Evolutionary conservation across 306 rosid species (phyloP).

Genomic region (Trichosanthes cucumerina): DNA sequence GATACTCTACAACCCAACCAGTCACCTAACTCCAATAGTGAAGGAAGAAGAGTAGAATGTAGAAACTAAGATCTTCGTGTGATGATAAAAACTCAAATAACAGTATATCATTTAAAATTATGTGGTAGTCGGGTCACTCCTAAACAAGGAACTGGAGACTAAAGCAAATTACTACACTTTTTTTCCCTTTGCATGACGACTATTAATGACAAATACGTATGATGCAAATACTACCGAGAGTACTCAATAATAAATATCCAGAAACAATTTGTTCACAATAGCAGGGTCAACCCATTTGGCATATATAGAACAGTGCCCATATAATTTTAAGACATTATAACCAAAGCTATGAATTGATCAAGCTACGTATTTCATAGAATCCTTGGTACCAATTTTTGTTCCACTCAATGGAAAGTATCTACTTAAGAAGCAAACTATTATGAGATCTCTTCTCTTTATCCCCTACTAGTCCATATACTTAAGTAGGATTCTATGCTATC

Average conservation of each 20-base stretch:
- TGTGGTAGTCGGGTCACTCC: too few species aligned
- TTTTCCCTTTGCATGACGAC: background rate
- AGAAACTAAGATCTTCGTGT: background rate
- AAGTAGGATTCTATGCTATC: background rate
- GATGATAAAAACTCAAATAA: conserved; percentile 2
- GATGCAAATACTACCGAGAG: background rate
- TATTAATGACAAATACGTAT: background rate
- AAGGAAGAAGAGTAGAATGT: conserved; percentile 1
- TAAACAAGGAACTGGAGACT: background rate
- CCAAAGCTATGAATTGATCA: background rate
- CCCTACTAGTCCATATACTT: background rate
- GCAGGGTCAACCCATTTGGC: background rate
- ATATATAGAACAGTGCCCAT: background rate
- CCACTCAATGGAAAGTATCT: background rate
- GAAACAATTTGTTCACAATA: background rate
- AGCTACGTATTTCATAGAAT: background rate
- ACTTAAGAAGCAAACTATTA: background rate
- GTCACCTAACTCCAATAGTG: conserved; percentile 52
- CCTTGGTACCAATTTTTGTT: background rate
- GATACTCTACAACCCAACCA: conserved; percentile 98
- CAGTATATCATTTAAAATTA: background rate
- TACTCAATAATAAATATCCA: background rate
- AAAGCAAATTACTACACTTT: background rate
- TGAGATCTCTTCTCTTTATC: background rate
- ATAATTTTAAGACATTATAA: background rate